These are phyloP conservation scores for Diaporthe humulicola DNA, from an alignment of 2,329 filamentous ascomycete species.

Conservation along the genomic window DNA sequence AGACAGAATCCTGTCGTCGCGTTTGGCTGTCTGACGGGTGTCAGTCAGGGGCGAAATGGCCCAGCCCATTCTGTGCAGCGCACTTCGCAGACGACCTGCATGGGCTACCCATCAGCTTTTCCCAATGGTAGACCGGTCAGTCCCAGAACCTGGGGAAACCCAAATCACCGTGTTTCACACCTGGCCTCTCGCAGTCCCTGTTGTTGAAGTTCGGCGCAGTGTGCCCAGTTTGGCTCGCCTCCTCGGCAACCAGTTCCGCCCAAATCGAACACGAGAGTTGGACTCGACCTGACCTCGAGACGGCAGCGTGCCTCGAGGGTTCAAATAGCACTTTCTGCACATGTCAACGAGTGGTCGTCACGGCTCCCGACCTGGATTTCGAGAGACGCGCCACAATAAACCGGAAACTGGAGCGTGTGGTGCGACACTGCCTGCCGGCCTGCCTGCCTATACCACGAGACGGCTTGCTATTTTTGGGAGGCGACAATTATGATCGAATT, in stretches of 20 bases:
- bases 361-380: constrained; percentile 21
- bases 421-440: constrained; percentile 20
- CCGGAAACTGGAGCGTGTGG: constrained; percentile 33
- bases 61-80: constrained; percentile 20
- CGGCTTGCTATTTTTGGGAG: constrained; percentile 27
- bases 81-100: constrained; percentile 25
- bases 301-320: constrained; percentile 30
- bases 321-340: not conserved
- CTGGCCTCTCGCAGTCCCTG: not conserved
- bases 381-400: constrained; percentile 36
- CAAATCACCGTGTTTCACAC: constrained; percentile 5
- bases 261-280: constrained; percentile 9
- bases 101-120: constrained; percentile 20
- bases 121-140: constrained; percentile 30
- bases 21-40: constrained; percentile 21
- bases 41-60: constrained; percentile 22
- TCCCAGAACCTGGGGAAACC: constrained; percentile 18
- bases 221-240: not conserved
- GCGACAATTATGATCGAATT: not conserved
- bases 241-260: not conserved
- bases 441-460: not conserved
- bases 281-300: constrained; percentile 15
- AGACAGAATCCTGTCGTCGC: not conserved
- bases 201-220: constrained; percentile 2
- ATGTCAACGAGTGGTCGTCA: constrained; percentile 30